Percentiles rank a stretch among this genome's conserved stretches.
Evolutionary conservation across 306 rosid species (phyloP).

Genomic region (Casuarina glauca): DNA sequence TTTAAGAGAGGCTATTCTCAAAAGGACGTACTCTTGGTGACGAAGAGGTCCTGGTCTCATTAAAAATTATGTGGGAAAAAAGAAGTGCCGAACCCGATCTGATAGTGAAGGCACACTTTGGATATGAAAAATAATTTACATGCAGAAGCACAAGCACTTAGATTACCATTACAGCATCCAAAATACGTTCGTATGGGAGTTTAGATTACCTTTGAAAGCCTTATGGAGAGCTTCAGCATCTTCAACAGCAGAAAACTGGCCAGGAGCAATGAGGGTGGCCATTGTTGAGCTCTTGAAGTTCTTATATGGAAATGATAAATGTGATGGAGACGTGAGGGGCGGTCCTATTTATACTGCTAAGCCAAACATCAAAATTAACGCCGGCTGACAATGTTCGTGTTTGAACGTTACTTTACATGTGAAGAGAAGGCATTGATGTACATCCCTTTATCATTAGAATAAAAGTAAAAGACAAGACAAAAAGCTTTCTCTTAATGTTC

Average conservation of each 20-base stretch:
- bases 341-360: background rate
- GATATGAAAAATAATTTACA: background rate
- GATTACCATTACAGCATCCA: no score
- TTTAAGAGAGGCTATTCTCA: no score
- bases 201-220: conserved; percentile 55
- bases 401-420: conserved; percentile 20
- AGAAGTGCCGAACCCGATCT: no score
- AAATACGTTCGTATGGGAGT: background rate
- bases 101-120: no score
- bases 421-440: background rate
- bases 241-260: conserved; percentile 40
- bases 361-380: conserved; percentile 34
- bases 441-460: background rate
- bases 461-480: background rate
- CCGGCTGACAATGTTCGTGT: conserved; percentile 18
- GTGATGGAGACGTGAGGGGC: background rate
- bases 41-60: no score
- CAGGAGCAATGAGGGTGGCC: conserved; percentile 49
- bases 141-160: no score
- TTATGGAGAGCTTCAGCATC: conserved; percentile 67
- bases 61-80: no score
- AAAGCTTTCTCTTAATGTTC: no score
- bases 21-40: no score
- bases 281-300: conserved; percentile 26
- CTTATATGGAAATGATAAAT: background rate